Evolutionary conservation across 163 green algal species (phyloP).

Genomic region (Chlamydomonas reinhardtii): DNA sequence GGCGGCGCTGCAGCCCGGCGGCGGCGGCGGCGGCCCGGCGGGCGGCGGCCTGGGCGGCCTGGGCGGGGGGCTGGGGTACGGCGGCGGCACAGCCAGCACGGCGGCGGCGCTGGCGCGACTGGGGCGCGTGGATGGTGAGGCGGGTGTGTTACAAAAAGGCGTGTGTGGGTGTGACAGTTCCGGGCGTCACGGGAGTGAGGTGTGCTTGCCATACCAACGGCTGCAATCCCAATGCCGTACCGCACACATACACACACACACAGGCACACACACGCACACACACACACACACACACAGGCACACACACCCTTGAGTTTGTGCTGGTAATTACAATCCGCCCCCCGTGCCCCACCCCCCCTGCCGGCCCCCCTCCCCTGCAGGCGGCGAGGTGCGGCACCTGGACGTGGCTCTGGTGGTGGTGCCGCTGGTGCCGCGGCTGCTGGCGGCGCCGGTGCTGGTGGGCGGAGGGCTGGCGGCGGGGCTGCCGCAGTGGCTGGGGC

Average conservation of each 20-base stretch:
- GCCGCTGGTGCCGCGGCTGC: conserved; percentile 14
- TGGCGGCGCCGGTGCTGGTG: conserved; percentile 25
- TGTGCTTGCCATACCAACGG: too few species aligned
- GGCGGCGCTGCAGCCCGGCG: neutral
- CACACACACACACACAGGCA: too few species aligned
- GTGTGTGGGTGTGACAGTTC: too few species aligned
- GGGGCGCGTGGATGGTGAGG: conserved; percentile 5
- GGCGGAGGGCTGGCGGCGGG: conserved; percentile 25
- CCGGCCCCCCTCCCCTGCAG: neutral
- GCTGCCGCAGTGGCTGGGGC: conserved; percentile 49
- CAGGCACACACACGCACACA: too few species aligned
- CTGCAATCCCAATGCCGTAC: too few species aligned
- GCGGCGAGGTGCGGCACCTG: conserved; percentile 26
- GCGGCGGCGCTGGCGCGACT: conserved; percentile 29
- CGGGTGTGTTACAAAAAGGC: too few species aligned
- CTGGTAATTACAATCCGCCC: too few species aligned
- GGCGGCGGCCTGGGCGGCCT: neutral
- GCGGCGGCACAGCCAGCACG: conserved; percentile 6
- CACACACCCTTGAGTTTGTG: too few species aligned
- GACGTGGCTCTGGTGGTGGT: conserved; percentile 23
- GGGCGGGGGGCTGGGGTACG: conserved; percentile 9
- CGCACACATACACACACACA: too few species aligned
- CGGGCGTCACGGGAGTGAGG: too few species aligned
- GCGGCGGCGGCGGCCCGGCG: neutral
- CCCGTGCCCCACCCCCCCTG: too few species aligned